Conservation (phyloP, 306 rosid genomes). For the Benincasa hispida region DNA sequence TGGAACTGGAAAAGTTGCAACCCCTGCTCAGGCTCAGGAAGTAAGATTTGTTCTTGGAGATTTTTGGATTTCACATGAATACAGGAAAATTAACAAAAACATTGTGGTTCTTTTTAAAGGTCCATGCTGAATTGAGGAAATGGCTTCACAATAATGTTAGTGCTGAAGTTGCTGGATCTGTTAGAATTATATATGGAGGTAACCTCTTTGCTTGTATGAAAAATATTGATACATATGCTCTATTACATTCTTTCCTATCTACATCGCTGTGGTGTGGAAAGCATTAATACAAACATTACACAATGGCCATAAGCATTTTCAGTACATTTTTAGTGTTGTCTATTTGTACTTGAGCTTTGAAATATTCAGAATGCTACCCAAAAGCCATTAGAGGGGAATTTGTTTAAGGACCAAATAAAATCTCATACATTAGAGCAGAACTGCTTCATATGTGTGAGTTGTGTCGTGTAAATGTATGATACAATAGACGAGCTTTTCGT, state of each 20-base stretch:
- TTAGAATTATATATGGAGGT: slow-evolving; percentile 93
- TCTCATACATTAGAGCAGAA: neutral
- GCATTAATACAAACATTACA: neutral
- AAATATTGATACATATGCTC: neutral
- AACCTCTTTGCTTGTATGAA: slow-evolving; percentile 3
- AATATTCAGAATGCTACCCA: neutral
- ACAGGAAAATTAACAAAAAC: neutral
- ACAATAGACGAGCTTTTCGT: neutral
- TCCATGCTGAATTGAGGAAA: slow-evolving; percentile 74
- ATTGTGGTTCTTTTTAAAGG: slow-evolving; percentile 25
- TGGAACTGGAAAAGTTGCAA: slow-evolving; percentile 48
- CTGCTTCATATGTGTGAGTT: neutral
- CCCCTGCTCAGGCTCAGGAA: slow-evolving; percentile 81
- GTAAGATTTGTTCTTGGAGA: slow-evolving; percentile 20
- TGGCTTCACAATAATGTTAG: slow-evolving; percentile 53
- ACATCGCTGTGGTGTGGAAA: neutral
- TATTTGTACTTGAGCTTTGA: neutral
- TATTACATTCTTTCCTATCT: neutral
- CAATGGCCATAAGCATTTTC: neutral
- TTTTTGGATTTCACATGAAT: neutral
- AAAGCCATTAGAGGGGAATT: neutral
- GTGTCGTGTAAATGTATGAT: neutral
- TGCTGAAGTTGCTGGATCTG: slow-evolving; percentile 52
- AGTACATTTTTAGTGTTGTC: neutral
- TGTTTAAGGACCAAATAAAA: too few relatives aligned